phyloP scores from a whole-genome alignment of 2,329 filamentous ascomycete genomes.

The Diaporthe sp. region DNA sequence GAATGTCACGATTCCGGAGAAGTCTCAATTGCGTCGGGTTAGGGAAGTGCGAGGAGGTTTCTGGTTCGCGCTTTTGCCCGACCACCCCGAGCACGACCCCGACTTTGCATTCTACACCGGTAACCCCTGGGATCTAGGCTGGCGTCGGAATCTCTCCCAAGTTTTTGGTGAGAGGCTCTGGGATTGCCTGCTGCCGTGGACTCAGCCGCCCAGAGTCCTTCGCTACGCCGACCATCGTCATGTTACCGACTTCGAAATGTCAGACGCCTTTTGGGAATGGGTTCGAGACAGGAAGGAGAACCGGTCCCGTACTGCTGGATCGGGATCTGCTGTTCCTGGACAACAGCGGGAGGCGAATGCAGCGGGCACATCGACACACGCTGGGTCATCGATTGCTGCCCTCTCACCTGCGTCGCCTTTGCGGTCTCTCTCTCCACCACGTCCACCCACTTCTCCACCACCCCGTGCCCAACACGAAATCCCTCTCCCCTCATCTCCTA shows the following conservation, averaged over 20 bases:
- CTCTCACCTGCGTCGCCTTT: slow-evolving; percentile 27
- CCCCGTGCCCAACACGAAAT: slow-evolving; percentile 25
- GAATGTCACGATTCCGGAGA: slow-evolving; percentile 37
- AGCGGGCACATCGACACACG: slow-evolving; percentile 21
- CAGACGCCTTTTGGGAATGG: slow-evolving; percentile 34
- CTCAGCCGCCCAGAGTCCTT: slow-evolving; percentile 26
- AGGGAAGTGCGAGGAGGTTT: slow-evolving; percentile 11
- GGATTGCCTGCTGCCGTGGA: slow-evolving; percentile 39
- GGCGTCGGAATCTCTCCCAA: slow-evolving; percentile 34
- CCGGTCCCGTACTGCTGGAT: slow-evolving; percentile 31
- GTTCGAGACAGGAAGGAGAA: slow-evolving; percentile 17
- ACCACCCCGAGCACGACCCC: neutral
- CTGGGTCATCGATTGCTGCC: slow-evolving; percentile 32
- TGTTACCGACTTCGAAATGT: slow-evolving; percentile 37
- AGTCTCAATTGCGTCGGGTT: neutral
- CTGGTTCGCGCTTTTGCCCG: slow-evolving; percentile 36
- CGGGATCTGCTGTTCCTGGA: slow-evolving; percentile 27
- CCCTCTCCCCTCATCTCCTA: slow-evolving; percentile 30
- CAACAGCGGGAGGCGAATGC: slow-evolving; percentile 27
- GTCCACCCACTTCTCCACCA: slow-evolving; percentile 22
- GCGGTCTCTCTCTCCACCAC: slow-evolving; percentile 23
- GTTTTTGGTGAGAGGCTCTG: slow-evolving; percentile 36
- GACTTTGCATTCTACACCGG: slow-evolving; percentile 3
- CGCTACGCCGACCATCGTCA: slow-evolving; percentile 15
- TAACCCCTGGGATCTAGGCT: slow-evolving; percentile 37